Evolutionary conservation across 257 asterid genomes (phyloP), one percentile per base, ranked within the genome.

Genomic region (Mentha longifolia): DNA sequence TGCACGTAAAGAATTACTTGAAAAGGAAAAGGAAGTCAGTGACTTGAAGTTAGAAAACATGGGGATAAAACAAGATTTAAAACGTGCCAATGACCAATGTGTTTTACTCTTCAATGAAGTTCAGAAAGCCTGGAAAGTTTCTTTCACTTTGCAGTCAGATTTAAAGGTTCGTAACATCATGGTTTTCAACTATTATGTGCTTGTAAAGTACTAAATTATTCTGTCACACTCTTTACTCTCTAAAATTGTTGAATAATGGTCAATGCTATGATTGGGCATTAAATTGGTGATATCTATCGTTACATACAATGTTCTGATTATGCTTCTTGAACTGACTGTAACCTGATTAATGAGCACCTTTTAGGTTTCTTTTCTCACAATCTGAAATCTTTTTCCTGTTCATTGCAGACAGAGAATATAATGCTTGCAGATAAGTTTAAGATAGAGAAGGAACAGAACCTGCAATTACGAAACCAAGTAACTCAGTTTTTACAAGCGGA

Each of bases 61-160:
- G 80, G 93, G 81, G 67, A 68, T 83, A 13, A 87, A 82, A 73
- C 95, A 89, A 68, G 95, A 89, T 77, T 65, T 92, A 68, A 92
- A 84, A 80, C 85, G 61, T 79, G 96, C 95, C 19, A 92, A 87
- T 72, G 98, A 95, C 76, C 99, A 95, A 79, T 87, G 96, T 50
- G 92, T 95, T 73, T 85, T 95, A 71, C 92, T 92, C 78, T 88
- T 84, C 84, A 92, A 88, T 87, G 97, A 92, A 88, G 98, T 92
- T 75, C 99, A 95, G 86, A 95, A 92, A 80, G 97, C 97, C 50
- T 89, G 95, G 98, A 92, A 89, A 85, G 95, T 92, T 82, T 92
- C 98, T 77, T 89, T 76, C 77, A 85, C 97, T 2, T 80, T 95
- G 87, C 96, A 95, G 79, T 88, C 98, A 67, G 97, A 95, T 82